Evolutionary conservation across 2,329 filamentous ascomycete genomes (phyloP).

Genomic region (Grosmannia penicillata): DNA sequence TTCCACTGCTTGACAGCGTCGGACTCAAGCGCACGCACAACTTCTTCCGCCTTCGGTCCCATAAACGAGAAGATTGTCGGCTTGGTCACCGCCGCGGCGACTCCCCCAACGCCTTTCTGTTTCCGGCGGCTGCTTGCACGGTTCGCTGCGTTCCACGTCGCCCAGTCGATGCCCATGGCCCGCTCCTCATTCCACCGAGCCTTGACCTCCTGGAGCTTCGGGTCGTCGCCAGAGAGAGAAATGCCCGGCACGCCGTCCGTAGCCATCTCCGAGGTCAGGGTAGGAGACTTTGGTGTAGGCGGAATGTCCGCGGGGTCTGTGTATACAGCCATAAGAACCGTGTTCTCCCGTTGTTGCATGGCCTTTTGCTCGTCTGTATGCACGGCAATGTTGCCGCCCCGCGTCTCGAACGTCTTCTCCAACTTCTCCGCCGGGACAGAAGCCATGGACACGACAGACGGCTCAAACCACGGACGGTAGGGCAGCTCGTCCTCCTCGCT

Average conservation of each 20-base stretch:
- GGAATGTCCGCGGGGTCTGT: constrained; percentile 38
- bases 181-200: constrained; percentile 30
- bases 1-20: constrained; percentile 26
- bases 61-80: constrained; percentile 1
- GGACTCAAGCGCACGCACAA: constrained; percentile 28
- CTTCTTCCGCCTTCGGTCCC: constrained; percentile 21
- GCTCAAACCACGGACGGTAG: constrained; percentile 37
- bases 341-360: constrained; percentile 41
- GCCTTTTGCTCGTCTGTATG: constrained; percentile 39
- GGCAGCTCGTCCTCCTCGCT: constrained; percentile 35
- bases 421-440: constrained; percentile 29
- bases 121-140: constrained; percentile 1
- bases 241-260: neutral
- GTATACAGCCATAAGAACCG: constrained; percentile 48
- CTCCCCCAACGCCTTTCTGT: constrained; percentile 5
- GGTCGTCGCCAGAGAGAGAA: constrained; percentile 22
- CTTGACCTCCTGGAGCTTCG: constrained; percentile 32
- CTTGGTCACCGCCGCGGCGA: constrained; percentile 11
- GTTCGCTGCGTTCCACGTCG: constrained; percentile 8
- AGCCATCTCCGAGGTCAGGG: constrained; percentile 7
- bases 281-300: constrained; percentile 38
- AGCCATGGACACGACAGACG: constrained; percentile 30
- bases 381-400: constrained; percentile 36
- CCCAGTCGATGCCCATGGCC: constrained; percentile 8
- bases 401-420: constrained; percentile 34